phyloP scores from a whole-genome alignment of 345 rosid species.

The Bretschneidera sinensis region DNA sequence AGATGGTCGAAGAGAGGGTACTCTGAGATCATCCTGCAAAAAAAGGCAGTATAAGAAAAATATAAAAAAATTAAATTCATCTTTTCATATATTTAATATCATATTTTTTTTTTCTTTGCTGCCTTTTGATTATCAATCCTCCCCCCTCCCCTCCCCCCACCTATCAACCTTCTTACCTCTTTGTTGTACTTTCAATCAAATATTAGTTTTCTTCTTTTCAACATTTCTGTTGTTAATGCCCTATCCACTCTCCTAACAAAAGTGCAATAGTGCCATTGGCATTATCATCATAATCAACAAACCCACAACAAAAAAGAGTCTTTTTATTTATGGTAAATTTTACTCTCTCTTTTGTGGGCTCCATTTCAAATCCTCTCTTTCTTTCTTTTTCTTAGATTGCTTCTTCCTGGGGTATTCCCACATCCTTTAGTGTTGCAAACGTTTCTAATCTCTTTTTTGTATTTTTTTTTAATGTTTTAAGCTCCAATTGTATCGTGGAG shows the following conservation, averaged over 20 bases:
- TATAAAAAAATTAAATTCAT: constrained; percentile 4
- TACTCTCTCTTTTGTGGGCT: constrained; percentile 1
- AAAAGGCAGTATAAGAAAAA: constrained; percentile 47
- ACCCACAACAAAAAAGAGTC: background rate
- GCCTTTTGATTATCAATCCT: constrained; percentile 34
- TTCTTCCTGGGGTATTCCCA: constrained; percentile 51
- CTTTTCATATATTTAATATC: background rate
- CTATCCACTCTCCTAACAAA: background rate
- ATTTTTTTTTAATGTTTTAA: constrained; percentile 18
- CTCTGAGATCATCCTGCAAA: constrained; percentile 67
- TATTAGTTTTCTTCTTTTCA: constrained; percentile 7
- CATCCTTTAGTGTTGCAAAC: constrained; percentile 14
- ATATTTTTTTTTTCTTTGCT: constrained; percentile 30
- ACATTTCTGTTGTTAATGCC: background rate
- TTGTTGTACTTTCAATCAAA: constrained; percentile 9
- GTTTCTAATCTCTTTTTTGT: background rate
- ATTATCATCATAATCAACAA: constrained; percentile 11
- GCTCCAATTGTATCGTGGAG: constrained; percentile 23
- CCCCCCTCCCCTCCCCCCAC: constrained; percentile 24
- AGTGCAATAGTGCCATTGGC: constrained; percentile 11
- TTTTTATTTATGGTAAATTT: constrained; percentile 22
- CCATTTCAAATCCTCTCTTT: constrained; percentile 15
- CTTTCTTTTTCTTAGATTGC: constrained; percentile 33
- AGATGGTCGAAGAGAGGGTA: constrained; percentile 61
- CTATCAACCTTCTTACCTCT: constrained; percentile 4